Conservation (phyloP, 2,329 filamentous ascomycete genomes). For the Colletotrichum tamarilloi region DNA sequence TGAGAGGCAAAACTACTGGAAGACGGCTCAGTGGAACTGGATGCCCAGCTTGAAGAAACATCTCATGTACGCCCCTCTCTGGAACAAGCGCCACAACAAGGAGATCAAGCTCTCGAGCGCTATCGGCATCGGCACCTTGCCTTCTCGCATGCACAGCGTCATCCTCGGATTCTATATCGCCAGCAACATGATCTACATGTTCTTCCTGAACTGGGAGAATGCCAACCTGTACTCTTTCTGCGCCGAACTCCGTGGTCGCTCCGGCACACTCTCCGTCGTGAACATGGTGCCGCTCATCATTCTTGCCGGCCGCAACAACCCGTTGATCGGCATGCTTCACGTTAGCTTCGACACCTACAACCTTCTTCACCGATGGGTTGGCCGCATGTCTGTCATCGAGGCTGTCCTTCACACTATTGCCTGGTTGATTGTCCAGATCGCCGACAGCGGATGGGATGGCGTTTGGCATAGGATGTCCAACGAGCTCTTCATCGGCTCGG, state of each 20-base stretch:
- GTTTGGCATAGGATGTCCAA: slow-evolving; percentile 64
- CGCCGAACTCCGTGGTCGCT: slow-evolving; percentile 86
- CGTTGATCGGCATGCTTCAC: slow-evolving; percentile 81
- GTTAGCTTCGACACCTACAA: slow-evolving; percentile 99
- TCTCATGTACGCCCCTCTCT: slow-evolving; percentile 71
- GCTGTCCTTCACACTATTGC: slow-evolving; percentile 74
- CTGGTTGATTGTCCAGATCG: slow-evolving; percentile 79
- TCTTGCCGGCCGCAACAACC: slow-evolving; percentile 92
- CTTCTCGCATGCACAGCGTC: slow-evolving; percentile 71
- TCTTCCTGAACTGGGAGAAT: slow-evolving; percentile 69
- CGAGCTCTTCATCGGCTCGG: slow-evolving; percentile 74
- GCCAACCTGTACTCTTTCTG: slow-evolving; percentile 72
- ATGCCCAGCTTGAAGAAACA: slow-evolving; percentile 72
- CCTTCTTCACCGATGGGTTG: slow-evolving; percentile 76
- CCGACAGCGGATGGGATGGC: slow-evolving; percentile 71
- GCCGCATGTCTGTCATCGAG: slow-evolving; percentile 78
- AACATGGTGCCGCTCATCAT: slow-evolving; percentile 95
- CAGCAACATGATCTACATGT: slow-evolving; percentile 73
- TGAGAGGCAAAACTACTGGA: slow-evolving; percentile 70
- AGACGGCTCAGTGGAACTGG: slow-evolving; percentile 66
- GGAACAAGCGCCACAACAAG: slow-evolving; percentile 74
- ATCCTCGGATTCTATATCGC: slow-evolving; percentile 67
- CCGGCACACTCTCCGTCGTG: slow-evolving; percentile 81
- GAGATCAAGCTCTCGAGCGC: slow-evolving; percentile 72
- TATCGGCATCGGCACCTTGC: slow-evolving; percentile 70